Base-by-base conservation (phyloP, 257 asterid genomes). In the Solanum paucissectum region DNA sequence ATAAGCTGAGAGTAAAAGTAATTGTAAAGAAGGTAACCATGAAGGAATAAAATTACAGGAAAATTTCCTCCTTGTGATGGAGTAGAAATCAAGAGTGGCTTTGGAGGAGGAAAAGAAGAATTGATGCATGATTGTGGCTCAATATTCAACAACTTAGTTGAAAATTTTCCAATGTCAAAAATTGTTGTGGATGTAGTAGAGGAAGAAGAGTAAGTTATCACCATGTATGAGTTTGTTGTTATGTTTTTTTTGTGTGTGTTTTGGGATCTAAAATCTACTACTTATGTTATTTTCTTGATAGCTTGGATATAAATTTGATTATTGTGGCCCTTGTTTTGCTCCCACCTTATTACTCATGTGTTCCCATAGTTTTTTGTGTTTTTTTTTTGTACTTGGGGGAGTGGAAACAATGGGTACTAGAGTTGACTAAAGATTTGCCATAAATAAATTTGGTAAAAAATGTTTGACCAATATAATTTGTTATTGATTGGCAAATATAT, bases 1-100 rank as follows among this genome's bases (percentile, higher is more conserved):
- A 95, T 85, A 44, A 96, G 95, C 86, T 92, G 95, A 86, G 99
- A 94, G 93, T 95, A 96, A 92, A 96, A 96, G 9, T 95, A 91
- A 87, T 94, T 96, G 92, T 88, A 85, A 55, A 96, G 97, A 86
- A 96, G 98, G 83, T 89, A 96, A 52, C 99, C 99, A 91, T 96
- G 98, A 76, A 96, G 98, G 88, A 96, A 90, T 10, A 96, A 0
- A 5, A 96, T 83, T 12, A 96, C 94, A 4, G 98, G 98, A 83
- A 87, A 94, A 12, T 72, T 33, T 44, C 98, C 98, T n/a, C 87
- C 36, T 55, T 93, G 93, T 33, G 87, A 25, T 12, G 98, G 98
- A n/a, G 91, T 88, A 85, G 92, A 90, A 66, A 96, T 93, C 72
- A 95, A 76, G 33, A 96, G 91, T 60, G 98, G 94, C 89, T 87